Base-by-base conservation (phyloP, 306 rosid genomes). In the Dryas octopetala region DNA sequence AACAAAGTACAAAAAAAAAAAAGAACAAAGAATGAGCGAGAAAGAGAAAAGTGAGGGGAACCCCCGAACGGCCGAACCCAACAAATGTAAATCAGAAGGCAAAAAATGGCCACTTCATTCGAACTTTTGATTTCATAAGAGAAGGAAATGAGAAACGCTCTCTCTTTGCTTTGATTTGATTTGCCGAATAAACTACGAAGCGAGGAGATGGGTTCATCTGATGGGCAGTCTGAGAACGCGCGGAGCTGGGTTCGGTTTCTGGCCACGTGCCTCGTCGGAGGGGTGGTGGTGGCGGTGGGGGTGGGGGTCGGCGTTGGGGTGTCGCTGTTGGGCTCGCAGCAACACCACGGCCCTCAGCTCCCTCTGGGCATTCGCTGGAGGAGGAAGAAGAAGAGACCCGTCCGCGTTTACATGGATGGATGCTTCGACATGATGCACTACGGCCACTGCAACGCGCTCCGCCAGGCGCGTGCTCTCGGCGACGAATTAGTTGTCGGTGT, bases 351-450 rank as follows among this genome's bases (percentile, higher is more conserved):
- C 11, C 71, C 46, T 66, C 83, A 47, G 8, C 77, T 71, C 50
- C 85, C 89, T n/a, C 69, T 83, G 12, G 76, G 76, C n/a, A 48
- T 71, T 52, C 80, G 78, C 76, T 80, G 80, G 80, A 40, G 70
- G 61, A 57, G 79, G 57, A 89, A 79, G 83, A 90, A 86, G 85
- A 81, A 86, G 82, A 63, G 91, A 85, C 84, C 91, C 78, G 87
- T 93, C 45, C 70, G 82, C 11, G 83, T 85, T 4, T 87, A 87
- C 74, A 87, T 87, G 90, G 90, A 87, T 58, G 90, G 90, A 23
- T 87, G 90, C 81, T 87, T 87, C 53, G 90, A 87, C 73, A 87
- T 87, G 90, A 87, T 87, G 90, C 90, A 87, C 83, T 87, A 87
- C 81, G 90, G 90, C 74, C 90, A 87, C 79, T 87, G 90, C 85